Percentiles rank a stretch among this genome's conserved stretches.
These are phyloP conservation scores for Rhizomucor pusillus DNA, from an alignment of 371 early-diverging fungal species.

Conservation along the genomic window DNA sequence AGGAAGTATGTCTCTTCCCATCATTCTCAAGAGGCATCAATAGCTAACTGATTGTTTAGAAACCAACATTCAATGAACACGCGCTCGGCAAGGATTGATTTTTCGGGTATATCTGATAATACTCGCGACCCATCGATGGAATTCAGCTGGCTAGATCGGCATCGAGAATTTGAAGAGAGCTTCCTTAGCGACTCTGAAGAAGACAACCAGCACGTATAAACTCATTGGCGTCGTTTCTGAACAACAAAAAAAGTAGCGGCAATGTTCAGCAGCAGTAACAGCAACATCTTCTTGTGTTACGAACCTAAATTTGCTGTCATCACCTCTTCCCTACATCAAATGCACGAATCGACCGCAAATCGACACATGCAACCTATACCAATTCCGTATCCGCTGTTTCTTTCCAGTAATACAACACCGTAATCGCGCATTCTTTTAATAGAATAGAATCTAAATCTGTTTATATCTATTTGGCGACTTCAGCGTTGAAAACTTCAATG, in stretches of 20 bases:
- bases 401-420: not conserved
- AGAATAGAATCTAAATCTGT: not conserved
- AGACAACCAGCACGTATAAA: conserved; percentile 19
- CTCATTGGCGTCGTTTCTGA: no score
- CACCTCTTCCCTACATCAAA: no score
- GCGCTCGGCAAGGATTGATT: conserved; percentile 43
- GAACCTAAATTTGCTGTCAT: no score
- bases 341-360: no score
- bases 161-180: conserved; percentile 36
- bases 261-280: no score
- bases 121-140: conserved; percentile 34
- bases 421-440: not conserved
- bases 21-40: not conserved
- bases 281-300: no score
- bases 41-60: conserved; percentile 13
- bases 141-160: conserved; percentile 35
- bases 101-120: conserved; percentile 32
- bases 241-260: no score
- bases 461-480: conserved; percentile 17
- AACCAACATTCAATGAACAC: conserved; percentile 46
- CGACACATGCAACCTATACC: not conserved
- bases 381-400: not conserved
- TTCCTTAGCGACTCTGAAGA: conserved; percentile 39
- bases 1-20: conserved; percentile 63
- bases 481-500: conserved; percentile 49